Conservation (phyloP, 2,329 filamentous ascomycete genomes). For the Microsporum audouinii region DNA sequence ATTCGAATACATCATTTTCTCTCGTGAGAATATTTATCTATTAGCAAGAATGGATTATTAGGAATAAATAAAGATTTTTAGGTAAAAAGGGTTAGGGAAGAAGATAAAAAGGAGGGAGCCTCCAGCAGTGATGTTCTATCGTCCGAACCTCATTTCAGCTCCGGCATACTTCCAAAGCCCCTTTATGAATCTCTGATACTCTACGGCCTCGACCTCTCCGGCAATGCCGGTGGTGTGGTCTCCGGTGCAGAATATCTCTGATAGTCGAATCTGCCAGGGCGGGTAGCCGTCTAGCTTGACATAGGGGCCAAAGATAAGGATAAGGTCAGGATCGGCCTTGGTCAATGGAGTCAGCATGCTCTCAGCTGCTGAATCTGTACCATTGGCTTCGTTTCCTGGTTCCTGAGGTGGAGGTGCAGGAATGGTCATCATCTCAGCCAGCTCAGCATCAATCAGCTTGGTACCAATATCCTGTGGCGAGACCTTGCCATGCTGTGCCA, state of each 20-base stretch:
- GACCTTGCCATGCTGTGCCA: conserved; percentile 84
- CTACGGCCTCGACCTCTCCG: conserved; percentile 46
- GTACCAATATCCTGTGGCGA: conserved; percentile 67
- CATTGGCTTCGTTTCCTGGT: conserved; percentile 18
- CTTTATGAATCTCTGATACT: conserved; percentile 85
- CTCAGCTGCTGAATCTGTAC: conserved; percentile 8
- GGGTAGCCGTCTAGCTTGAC: conserved; percentile 85
- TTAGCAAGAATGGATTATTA: neutral
- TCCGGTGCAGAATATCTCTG: conserved; percentile 70
- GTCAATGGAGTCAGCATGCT: conserved; percentile 32
- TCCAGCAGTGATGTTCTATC: conserved; percentile 26
- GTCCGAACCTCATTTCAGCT: conserved; percentile 77
- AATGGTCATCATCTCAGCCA: conserved; percentile 45
- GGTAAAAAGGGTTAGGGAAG: neutral
- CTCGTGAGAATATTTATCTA: neutral
- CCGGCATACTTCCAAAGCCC: conserved; percentile 73
- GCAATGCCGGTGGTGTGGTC: conserved; percentile 28
- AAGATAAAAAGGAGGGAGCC: neutral
- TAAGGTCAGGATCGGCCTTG: conserved; percentile 78
- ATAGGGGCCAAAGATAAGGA: conserved; percentile 75
- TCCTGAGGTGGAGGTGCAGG: conserved; percentile 17
- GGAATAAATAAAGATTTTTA: neutral
- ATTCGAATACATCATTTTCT: neutral
- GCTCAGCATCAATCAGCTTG: conserved; percentile 80
- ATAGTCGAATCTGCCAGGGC: conserved; percentile 89